Evolutionary conservation across 2,329 filamentous ascomycete species (phyloP), one percentile per base, ranked within the genome.

Genomic region (Diplocarpon mali): DNA sequence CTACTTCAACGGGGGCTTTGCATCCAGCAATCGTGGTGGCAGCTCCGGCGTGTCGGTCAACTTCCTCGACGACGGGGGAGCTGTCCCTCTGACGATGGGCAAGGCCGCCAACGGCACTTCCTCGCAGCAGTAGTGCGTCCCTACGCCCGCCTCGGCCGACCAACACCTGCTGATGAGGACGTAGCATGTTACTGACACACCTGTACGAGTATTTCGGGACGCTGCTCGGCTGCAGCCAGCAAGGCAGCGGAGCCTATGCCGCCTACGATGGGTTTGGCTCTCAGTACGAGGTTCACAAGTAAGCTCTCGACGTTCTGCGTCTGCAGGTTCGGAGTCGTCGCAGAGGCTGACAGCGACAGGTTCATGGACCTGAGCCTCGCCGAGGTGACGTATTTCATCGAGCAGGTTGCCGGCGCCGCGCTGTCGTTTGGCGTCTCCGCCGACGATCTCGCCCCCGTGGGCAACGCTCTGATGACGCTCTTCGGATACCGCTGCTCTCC

Each of bases 201-300:
- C 64, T 80, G 31, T 80, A 80, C 64, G 61, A 73, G 51, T 80
- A 72, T 67, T 80, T 80, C 57, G 76, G 73, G 40, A 64, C 65
- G 20, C 67, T 80, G 15, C 68, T 79, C 34, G 72, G 71, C 53
- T 80, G 75, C 65, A 67, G 69, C 42, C 49, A 62, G 56, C 68
- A 72, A 58, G 69, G 70, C 44, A 68, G 65, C 61, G 45, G 64
- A 10, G 71, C 65, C 15, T 76, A 72, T 58, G 66, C 69, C 20
- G 60, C 64, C 27, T 80, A 78, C 60, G 49, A 43, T 10, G 72
- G 68, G 39, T 50, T 62, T 10, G 55, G 62, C 0, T 70, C 65
- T 51, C 69, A 71, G 67, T 74, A 72, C 61, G 55, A 69, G 37
- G 69, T 73, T 0, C 75, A 78, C 65, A 73, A 73, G 55, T 59